These are phyloP conservation scores for Mycena maculata DNA, from an alignment of 768 basidiomycete species.

Conservation along the genomic window DNA sequence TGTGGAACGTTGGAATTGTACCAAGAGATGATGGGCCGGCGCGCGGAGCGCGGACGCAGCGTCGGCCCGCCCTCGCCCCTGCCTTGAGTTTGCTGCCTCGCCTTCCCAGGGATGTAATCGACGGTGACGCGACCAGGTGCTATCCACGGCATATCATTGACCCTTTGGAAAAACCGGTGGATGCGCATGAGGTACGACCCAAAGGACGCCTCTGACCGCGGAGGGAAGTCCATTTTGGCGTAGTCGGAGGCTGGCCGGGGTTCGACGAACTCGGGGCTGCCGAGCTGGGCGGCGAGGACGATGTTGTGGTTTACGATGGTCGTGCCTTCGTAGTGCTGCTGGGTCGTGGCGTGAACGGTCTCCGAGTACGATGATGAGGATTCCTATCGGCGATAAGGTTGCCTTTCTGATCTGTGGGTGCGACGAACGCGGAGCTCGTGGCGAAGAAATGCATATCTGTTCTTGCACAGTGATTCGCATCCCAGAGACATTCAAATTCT, in stretches of 20 bases:
- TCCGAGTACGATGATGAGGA: conserved; percentile 34
- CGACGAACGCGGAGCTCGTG: conserved; percentile 25
- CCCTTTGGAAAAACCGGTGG: conserved; percentile 45
- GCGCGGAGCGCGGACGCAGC: conserved; percentile 19
- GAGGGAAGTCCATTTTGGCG: conserved; percentile 59
- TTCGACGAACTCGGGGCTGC: conserved; percentile 53
- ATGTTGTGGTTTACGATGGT: conserved; percentile 35
- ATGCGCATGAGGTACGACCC: conserved; percentile 49
- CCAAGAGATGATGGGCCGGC: conserved; percentile 43
- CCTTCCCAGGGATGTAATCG: conserved; percentile 55
- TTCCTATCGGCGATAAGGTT: conserved; percentile 33
- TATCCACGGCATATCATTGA: conserved; percentile 60
- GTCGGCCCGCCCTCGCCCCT: not conserved
- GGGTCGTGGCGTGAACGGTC: conserved; percentile 35
- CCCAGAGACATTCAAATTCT: no score
- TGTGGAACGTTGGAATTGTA: conserved; percentile 34
- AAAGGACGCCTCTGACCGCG: conserved; percentile 48
- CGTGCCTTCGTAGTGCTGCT: conserved; percentile 39
- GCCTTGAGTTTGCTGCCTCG: conserved; percentile 29
- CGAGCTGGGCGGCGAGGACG: conserved; percentile 34
- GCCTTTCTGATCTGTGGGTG: conserved; percentile 20
- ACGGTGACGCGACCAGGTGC: conserved; percentile 53
- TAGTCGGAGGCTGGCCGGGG: conserved; percentile 59
- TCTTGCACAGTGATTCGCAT: not conserved
- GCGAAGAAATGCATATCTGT: conserved; percentile 35